Base-by-base conservation (phyloP, 1,284 basidiomycete genomes). In the Malassezia psittaci region DNA sequence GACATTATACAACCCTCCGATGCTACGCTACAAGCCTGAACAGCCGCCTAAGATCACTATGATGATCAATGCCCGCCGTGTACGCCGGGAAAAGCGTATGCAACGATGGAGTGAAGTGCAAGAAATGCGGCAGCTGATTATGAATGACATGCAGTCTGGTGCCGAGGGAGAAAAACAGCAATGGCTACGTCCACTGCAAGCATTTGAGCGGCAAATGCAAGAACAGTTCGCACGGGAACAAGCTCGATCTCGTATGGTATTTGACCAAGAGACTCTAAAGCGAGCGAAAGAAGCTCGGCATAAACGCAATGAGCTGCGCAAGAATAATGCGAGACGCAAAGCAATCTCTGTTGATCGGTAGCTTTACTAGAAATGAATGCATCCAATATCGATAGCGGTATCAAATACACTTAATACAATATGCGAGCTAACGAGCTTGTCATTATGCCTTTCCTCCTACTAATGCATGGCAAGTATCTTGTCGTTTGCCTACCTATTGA, bases 1-100 rank as follows among this genome's bases (percentile, higher is more conserved):
- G 0, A 60, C 63, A 11, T 53, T 67, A 39, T 69, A 46, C 53
- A 72, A 72, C 47, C 52, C 57, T 9, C 69, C 69, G 0, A 54
- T 72, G 38, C 67, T 66, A 19, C 64, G 72, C 6, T 72, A 68
- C 65, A 69, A 69, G 45, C 70, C 70, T 12, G 58, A 61, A 13
- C 72, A 74, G 53, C 72, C 72, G 0, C 42, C 51, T 2, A 34
- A 36, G 7, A 58, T 74, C 41, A 67, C 64, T 32, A 71, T 74
- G 72, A 72, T 67, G 65, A 71, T 74, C 59, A 57, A 55, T 24
- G 51, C 54, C 4, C 65, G 71, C 6, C 62, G 67, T 2, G 16
- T 61, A 3, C 60, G 57, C 5, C 60, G 69, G 15, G 15, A 60
- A 19, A 33, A 44, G 10, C 60, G 69, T 3, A 47, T 59, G 11